Conservation (phyloP, 257 asterid species). For the Gynochthodes officinalis region DNA sequence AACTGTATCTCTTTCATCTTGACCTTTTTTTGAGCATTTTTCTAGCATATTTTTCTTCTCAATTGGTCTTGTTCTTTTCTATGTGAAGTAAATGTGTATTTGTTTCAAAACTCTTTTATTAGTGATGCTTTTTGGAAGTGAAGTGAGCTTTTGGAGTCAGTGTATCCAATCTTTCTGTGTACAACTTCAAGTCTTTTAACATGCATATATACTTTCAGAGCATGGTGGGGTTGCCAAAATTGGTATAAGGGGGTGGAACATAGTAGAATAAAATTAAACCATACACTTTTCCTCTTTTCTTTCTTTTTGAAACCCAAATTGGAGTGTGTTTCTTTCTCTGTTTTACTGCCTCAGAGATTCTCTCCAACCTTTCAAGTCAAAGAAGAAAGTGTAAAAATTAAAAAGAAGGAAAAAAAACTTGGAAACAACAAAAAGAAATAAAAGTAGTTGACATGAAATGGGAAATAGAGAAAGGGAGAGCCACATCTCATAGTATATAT, state of each 20-base stretch:
- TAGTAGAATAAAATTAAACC: slow-evolving; percentile 67
- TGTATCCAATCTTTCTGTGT: no score
- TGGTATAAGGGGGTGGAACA: slow-evolving; percentile 23
- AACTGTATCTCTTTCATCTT: no score
- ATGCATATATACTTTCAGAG: no score
- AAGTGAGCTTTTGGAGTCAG: no score
- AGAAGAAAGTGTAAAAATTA: slow-evolving; percentile 28
- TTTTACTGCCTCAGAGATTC: slow-evolving; percentile 70
- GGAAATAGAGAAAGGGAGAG: slow-evolving; percentile 55
- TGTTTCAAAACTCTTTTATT: no score
- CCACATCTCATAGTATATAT: slow-evolving; percentile 81
- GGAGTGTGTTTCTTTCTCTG: slow-evolving; percentile 68
- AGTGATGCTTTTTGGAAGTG: no score
- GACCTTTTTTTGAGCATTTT: no score
- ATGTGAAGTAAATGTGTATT: no score
- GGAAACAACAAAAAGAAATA: slow-evolving; percentile 30
- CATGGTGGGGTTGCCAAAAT: no score
- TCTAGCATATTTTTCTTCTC: no score
- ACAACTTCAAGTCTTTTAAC: no score
- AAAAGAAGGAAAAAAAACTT: slow-evolving; percentile 13
- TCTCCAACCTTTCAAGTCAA: slow-evolving; percentile 68
- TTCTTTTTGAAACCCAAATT: slow-evolving; percentile 69
- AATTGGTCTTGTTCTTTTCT: no score
- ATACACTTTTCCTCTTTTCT: slow-evolving; percentile 58
- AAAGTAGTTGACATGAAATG: slow-evolving; percentile 46